phyloP scores from a whole-genome alignment of 441 rosid species.

The Kokia cookei region DNA sequence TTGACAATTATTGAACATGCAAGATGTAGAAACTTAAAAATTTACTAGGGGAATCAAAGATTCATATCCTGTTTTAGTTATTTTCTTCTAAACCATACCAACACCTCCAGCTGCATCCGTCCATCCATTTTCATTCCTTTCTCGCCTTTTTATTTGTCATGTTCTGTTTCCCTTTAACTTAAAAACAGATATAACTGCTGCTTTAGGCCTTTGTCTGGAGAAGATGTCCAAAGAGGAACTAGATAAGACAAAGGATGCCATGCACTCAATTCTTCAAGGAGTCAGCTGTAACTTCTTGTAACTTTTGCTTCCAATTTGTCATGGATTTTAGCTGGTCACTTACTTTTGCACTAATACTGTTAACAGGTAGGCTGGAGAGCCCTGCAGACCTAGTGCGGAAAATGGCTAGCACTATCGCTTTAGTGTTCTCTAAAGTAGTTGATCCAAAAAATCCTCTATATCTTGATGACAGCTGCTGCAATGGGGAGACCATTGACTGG shows the following conservation, averaged over 20 bases:
- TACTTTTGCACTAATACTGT: constrained; percentile 17
- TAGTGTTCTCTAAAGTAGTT: constrained; percentile 76
- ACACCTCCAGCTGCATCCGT: not conserved
- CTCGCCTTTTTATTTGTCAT: constrained; percentile 10
- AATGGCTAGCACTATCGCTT: constrained; percentile 90
- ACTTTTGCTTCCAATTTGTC: constrained; percentile 15
- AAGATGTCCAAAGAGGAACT: constrained; percentile 83
- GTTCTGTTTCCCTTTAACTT: constrained; percentile 38
- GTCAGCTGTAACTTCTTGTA: constrained; percentile 65
- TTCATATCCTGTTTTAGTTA: not conserved
- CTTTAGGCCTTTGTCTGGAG: constrained; percentile 89
- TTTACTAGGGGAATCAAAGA: not conserved
- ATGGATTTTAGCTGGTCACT: constrained; percentile 15
- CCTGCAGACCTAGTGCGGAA: constrained; percentile 69
- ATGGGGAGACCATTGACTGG: constrained; percentile 76
- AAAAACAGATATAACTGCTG: constrained; percentile 75
- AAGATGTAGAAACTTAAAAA: not conserved
- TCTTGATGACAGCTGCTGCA: constrained; percentile 78
- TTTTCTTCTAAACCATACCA: constrained; percentile 2
- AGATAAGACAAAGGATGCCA: constrained; percentile 62
- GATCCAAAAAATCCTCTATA: constrained; percentile 86
- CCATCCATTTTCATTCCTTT: constrained; percentile 7
- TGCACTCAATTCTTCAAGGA: constrained; percentile 94
- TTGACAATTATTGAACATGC: constrained; percentile 1
- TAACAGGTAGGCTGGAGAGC: constrained; percentile 90